These are phyloP conservation scores for Globisporangium paroecandrum DNA, from an alignment of 352 stramenopile genomes.

Conservation along the genomic window DNA sequence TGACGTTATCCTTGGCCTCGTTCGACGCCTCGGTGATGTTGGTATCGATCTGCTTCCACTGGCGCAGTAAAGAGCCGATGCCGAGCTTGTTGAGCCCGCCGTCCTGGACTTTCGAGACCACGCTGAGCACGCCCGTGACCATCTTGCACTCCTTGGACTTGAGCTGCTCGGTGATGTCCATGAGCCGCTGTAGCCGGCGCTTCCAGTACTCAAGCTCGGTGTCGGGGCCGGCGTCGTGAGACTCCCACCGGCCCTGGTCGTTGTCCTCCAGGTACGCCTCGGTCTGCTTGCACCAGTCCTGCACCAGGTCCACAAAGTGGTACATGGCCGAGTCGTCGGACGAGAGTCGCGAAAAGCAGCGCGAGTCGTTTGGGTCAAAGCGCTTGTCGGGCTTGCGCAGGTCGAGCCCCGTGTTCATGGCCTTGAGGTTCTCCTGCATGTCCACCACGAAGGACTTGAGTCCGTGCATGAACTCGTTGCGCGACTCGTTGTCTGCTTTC, in stretches of 20 bases:
- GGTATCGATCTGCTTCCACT: constrained; percentile 89
- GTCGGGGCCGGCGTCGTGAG: constrained; percentile 70
- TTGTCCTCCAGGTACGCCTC: constrained; percentile 85
- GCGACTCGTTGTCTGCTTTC: constrained; percentile 53
- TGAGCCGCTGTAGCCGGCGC: constrained; percentile 72
- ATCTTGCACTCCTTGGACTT: constrained; percentile 89
- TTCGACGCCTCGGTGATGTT: constrained; percentile 85
- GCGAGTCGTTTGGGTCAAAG: constrained; percentile 69
- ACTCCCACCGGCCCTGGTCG: constrained; percentile 78
- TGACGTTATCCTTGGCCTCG: constrained; percentile 86
- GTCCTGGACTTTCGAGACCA: constrained; percentile 79
- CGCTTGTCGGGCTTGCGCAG: constrained; percentile 83
- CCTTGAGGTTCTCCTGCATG: constrained; percentile 88
- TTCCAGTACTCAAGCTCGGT: constrained; percentile 89
- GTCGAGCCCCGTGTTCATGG: constrained; percentile 85
- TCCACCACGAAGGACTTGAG: constrained; percentile 80
- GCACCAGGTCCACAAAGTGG: constrained; percentile 86
- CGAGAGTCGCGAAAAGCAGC: constrained; percentile 64
- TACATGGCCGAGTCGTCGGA: constrained; percentile 63
- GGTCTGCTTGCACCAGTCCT: constrained; percentile 88
- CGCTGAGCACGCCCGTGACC: constrained; percentile 78
- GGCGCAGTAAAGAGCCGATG: constrained; percentile 52
- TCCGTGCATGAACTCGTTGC: constrained; percentile 82
- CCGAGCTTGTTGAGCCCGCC: constrained; percentile 59
- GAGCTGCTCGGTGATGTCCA: constrained; percentile 87